Evolutionary conservation across 768 basidiomycete species (phyloP), one percentile per base, ranked within the genome.

Genomic region (Galerina sulciceps): DNA sequence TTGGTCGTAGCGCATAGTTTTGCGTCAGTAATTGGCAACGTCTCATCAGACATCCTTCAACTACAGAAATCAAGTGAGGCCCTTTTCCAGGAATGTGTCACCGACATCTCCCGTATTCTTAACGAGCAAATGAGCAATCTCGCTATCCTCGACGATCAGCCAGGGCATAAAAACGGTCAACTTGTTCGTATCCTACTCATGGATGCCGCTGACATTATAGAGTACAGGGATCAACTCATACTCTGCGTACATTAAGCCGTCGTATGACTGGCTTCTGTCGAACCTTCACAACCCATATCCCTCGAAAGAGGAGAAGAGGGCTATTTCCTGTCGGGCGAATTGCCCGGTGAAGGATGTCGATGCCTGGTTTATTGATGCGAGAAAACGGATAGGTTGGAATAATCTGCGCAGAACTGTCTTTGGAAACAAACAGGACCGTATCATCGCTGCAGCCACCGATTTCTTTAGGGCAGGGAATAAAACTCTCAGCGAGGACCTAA

Each of bases 221-320:
- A n/a, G n/a, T n/a, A n/a, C n/a, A n/a, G n/a, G n/a, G n/a, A n/a
- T n/a, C n/a, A n/a, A n/a, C n/a, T n/a, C 26, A 6, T 40, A 15
- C 8, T 51, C 64, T n/a, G 20, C 58, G 0, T 69, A 71, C 41
- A 52, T 69, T 1, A 51, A 57, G 20, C 50, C 22, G 1, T 60
- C 64, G 0, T 73, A 78, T 55, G 56, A 48, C 3, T 86, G 84
- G 83, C 61, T 85, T 1, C 18, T 81, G 1, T 43, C 65, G 0
- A 79, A 86, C 44, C 50, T 86, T 0, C 78, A 82, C 44, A 76
- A 84, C 58, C 85, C 85, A 0, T 86, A 86, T 55, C 85, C 85
- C 0, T 62, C 75, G 0, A 72, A 58, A 14, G 66, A 69, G 13
- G 53, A 69, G 17, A 76, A 77, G 20, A 42, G 50, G 0, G 18